Base-by-base conservation (phyloP, 805 yeast genomes). In the Candida coleopterorum region DNA sequence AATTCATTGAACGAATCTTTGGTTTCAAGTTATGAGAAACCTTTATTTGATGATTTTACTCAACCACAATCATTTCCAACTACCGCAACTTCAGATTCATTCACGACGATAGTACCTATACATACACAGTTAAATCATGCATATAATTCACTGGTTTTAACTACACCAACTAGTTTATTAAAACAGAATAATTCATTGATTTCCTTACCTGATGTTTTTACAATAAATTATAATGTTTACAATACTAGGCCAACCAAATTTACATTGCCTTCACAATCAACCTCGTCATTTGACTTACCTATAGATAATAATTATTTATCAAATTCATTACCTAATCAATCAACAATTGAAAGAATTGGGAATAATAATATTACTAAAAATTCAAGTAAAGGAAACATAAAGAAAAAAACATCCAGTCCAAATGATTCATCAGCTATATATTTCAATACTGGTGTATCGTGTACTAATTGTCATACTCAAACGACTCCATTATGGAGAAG, bases 401-500 rank as follows among this genome's bases (percentile, higher is more conserved):
- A 23, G 21, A 32, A 32, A 12, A 33, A 25, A 18, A 4, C 16
- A 15, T 14, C 21, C 9, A 30, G 26, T 30, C 25, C 25, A 21
- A 14, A 3, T 4, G 15, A 22, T 14, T 9, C n/a, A 4, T 4
- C 25, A 6, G 18, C 4, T 10, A 14, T 4, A 6, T 18, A 20
- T 34, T 6, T 4, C 15, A 25, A 24, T 14, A 11, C 14, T 5
- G 33, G 38, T 18, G 42, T 39, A 1, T 32, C 35, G 44, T 77
- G 83, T 52, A 61, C 60, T 38, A 77, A 77, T 54, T 77, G 83
- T 50, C 72, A 74, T 32, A 77, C 83, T 1, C 52, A 68, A 2
- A 77, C 75, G 40, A 77, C 83, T 0, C 83, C 83, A 1, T 58
- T 77, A 17, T 77, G 83, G 83, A 57, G 83, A 30, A 67, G 75